Evolutionary conservation across 2,329 filamentous ascomycete species (phyloP).

Genomic region (Purpureocillium lavendulum): DNA sequence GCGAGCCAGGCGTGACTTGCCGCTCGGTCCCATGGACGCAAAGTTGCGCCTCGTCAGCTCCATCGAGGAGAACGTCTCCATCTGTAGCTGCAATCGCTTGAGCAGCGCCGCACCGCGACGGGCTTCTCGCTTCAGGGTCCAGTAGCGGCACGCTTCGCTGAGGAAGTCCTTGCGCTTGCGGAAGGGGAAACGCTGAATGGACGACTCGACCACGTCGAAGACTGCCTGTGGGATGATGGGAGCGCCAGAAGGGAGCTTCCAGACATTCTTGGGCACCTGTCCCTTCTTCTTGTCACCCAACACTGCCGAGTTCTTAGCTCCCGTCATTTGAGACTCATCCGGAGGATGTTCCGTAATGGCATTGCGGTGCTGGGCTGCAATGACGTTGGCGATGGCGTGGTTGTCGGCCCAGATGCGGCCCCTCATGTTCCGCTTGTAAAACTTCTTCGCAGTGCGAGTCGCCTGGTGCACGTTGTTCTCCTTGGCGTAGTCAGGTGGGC

Average conservation of each 20-base stretch:
- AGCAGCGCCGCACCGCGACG: slow-evolving; percentile 83
- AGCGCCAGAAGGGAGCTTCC: slow-evolving; percentile 90
- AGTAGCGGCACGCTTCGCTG: slow-evolving; percentile 90
- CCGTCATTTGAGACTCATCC: slow-evolving; percentile 77
- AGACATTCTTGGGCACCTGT: slow-evolving; percentile 36
- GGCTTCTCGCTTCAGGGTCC: slow-evolving; percentile 93
- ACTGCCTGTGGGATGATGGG: slow-evolving; percentile 88
- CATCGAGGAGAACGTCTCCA: slow-evolving; percentile 96
- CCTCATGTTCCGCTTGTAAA: slow-evolving; percentile 84
- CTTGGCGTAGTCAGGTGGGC: slow-evolving; percentile 77
- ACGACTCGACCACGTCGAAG: slow-evolving; percentile 75
- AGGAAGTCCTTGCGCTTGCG: slow-evolving; percentile 88
- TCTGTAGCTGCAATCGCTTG: slow-evolving; percentile 86
- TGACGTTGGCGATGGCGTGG: slow-evolving; percentile 70
- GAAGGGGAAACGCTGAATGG: slow-evolving; percentile 70
- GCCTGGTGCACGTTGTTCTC: slow-evolving; percentile 78
- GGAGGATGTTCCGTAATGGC: slow-evolving; percentile 59
- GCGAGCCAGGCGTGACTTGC: slow-evolving; percentile 66
- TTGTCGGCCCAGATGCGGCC: slow-evolving; percentile 88
- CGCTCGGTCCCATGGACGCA: slow-evolving; percentile 83
- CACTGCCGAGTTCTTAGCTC: slow-evolving; percentile 69
- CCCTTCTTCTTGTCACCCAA: slow-evolving; percentile 74
- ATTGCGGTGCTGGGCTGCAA: slow-evolving; percentile 64
- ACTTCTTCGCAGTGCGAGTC: slow-evolving; percentile 75
- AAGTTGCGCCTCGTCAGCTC: slow-evolving; percentile 94